A percentile compares a stretch with the other conserved stretches of the same genome.
These are phyloP conservation scores for Trametes cubensis DNA, from an alignment of 768 basidiomycete species.

Conservation along the genomic window DNA sequence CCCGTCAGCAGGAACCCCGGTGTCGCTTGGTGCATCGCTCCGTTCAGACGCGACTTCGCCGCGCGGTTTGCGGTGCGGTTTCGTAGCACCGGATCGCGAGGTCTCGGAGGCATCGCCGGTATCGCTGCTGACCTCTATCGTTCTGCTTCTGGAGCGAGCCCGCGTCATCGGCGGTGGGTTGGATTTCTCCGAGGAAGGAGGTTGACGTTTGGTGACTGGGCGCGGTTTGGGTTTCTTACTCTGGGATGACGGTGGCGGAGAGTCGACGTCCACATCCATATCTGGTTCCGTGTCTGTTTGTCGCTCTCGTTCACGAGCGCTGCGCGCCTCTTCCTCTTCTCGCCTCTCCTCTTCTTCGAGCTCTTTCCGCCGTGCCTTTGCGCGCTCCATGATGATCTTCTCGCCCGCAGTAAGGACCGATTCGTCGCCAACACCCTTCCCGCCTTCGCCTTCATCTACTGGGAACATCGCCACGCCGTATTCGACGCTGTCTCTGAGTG, in stretches of 20 bases:
- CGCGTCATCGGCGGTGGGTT: neutral
- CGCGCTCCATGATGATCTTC: slow-evolving; percentile 48
- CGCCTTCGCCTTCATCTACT: slow-evolving; percentile 45
- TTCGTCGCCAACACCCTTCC: neutral
- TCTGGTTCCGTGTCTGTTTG: slow-evolving; percentile 6
- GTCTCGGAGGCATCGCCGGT: slow-evolving; percentile 8
- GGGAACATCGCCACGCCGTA: slow-evolving; percentile 91
- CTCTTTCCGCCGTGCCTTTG: slow-evolving; percentile 43
- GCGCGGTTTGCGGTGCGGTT: slow-evolving; percentile 1
- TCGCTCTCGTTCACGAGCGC: neutral
- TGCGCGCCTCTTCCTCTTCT: slow-evolving; percentile 19
- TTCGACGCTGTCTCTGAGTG: slow-evolving; percentile 73
- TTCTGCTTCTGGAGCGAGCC: neutral
- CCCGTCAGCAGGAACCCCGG: neutral
- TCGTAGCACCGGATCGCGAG: neutral
- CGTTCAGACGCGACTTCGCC: neutral
- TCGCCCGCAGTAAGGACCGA: slow-evolving; percentile 41
- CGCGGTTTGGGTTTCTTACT: slow-evolving; percentile 8
- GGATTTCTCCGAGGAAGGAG: neutral
- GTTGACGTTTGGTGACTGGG: slow-evolving; percentile 1
- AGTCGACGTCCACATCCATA: slow-evolving; percentile 8
- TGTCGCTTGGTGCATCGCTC: slow-evolving; percentile 1
- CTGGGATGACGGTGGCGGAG: slow-evolving; percentile 2
- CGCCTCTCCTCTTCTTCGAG: slow-evolving; percentile 43
- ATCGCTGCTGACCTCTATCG: slow-evolving; percentile 15